These are phyloP conservation scores for Begonia masoniana DNA, from an alignment of 306 rosid genomes.

Conservation along the genomic window DNA sequence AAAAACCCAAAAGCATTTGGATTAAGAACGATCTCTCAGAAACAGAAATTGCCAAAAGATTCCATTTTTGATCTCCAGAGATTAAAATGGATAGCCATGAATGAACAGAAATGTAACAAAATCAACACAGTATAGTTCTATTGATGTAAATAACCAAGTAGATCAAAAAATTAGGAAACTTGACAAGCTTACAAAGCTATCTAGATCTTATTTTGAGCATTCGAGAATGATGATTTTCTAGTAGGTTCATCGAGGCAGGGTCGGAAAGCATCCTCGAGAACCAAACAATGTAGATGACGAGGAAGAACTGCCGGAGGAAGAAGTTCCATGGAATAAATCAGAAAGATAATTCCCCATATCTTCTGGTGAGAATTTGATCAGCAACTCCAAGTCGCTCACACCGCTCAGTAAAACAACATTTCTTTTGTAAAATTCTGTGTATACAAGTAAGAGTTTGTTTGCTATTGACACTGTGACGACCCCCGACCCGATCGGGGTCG, in stretches of 20 bases:
- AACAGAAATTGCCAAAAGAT: too few species aligned
- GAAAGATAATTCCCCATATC: slow-evolving; percentile 47
- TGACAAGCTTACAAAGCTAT: background rate
- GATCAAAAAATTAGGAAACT: too few species aligned
- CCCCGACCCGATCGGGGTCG: too few species aligned
- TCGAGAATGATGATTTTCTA: background rate
- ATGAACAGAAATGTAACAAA: too few species aligned
- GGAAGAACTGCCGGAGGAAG: slow-evolving; percentile 12
- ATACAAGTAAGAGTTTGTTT: slow-evolving; percentile 22
- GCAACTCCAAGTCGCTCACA: slow-evolving; percentile 16
- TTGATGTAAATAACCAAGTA: background rate
- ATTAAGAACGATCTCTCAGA: too few species aligned
- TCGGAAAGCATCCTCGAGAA: background rate
- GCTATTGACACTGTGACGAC: slow-evolving; percentile 35
- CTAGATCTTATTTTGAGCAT: background rate
- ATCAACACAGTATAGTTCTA: too few species aligned
- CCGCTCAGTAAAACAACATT: slow-evolving; percentile 2
- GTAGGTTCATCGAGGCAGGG: background rate
- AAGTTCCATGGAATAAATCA: slow-evolving; percentile 30
- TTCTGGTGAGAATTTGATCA: slow-evolving; percentile 25
- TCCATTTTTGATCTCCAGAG: too few species aligned
- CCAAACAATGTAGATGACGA: background rate
- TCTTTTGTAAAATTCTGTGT: slow-evolving; percentile 20
- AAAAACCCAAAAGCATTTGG: too few species aligned
- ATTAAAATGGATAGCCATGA: too few species aligned